Base-by-base conservation (phyloP, 1,284 basidiomycete species). In the Pascua sp. region DNA sequence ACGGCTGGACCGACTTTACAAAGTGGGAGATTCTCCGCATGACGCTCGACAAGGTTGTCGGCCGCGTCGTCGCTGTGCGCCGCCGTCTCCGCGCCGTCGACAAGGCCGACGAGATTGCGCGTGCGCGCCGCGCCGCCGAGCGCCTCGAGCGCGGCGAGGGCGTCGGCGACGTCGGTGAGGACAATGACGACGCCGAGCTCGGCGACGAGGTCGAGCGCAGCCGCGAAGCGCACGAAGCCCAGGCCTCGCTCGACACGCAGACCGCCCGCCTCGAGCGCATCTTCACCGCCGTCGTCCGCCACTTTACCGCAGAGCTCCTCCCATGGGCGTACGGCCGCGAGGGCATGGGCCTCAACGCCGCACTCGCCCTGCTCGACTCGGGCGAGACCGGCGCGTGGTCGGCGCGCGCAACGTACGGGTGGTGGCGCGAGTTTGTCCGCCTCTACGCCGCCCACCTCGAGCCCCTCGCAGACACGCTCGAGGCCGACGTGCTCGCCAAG, bases 51-150 rank as follows among this genome's bases (percentile, higher is more conserved):
- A 95, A 95, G 77, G 88, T 91, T 1, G 90, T 90, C 67, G 91
- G 90, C 11, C 81, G 91, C 40, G 89, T 94, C 15, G 82, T 85
- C 57, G 84, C 86, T 47, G 87, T 90, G 17, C 82, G 85, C 69
- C 80, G 84, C 59, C 87, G 87, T 69, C 83, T 94, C 4, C 82
- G 83, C 0, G 81, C 80, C 2, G 76, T 94, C 64, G 83, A 87
- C 71, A 89, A 89, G 74, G 91, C 93, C 68, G 91, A 92, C 53
- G 91, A 93, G 67, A 89, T 90, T 62, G 86, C 82, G 18, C 82
- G 84, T 18, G 91, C 88, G 38, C 86, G 81, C 47, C 88, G 85
- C 65, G 89, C 87, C 5, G 71, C 73, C 17, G 73, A 73, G 54
- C 63, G 64, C 47, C 55, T 75, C 32, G 71, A 73, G 57, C 55